Conservation (phyloP, 306 rosid species). For the Cucurbita pepo region DNA sequence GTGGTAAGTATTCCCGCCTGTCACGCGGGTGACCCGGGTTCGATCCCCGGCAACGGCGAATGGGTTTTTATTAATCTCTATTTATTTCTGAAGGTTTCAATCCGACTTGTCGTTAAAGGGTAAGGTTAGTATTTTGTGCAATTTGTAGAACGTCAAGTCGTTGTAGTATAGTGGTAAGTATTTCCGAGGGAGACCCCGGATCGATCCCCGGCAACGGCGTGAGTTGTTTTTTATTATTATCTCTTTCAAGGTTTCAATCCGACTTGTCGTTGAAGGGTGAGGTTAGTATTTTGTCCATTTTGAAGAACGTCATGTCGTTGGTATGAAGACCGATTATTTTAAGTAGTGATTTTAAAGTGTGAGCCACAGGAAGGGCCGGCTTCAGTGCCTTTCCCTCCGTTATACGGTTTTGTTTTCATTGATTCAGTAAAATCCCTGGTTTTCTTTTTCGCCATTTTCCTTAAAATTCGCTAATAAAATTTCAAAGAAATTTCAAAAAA, state of each 20-base stretch:
- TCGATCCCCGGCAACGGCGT: background rate
- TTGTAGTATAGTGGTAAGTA: background rate
- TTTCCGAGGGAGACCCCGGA: background rate
- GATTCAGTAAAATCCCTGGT: conserved; percentile 14
- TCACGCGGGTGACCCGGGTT: no score
- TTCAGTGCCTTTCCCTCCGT: conserved; percentile 20
- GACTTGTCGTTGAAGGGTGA: background rate
- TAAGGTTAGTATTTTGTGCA: no score
- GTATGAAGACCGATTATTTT: background rate
- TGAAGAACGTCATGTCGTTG: background rate
- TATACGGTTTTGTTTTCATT: conserved; percentile 16
- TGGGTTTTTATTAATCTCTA: no score
- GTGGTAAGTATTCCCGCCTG: no score
- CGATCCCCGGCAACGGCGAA: no score
- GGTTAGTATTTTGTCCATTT: background rate
- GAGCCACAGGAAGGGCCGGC: conserved; percentile 19
- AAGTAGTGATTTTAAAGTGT: background rate
- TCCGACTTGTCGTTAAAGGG: no score
- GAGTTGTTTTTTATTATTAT: background rate
- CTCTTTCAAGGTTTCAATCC: background rate
- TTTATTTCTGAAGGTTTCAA: no score
- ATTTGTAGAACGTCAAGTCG: no score
- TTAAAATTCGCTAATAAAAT: background rate
- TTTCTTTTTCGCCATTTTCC: background rate
- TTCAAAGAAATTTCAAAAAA: background rate